Evolutionary conservation across 2,329 filamentous ascomycete genomes (phyloP).

Genomic region (Phyllosticta capitalensis): DNA sequence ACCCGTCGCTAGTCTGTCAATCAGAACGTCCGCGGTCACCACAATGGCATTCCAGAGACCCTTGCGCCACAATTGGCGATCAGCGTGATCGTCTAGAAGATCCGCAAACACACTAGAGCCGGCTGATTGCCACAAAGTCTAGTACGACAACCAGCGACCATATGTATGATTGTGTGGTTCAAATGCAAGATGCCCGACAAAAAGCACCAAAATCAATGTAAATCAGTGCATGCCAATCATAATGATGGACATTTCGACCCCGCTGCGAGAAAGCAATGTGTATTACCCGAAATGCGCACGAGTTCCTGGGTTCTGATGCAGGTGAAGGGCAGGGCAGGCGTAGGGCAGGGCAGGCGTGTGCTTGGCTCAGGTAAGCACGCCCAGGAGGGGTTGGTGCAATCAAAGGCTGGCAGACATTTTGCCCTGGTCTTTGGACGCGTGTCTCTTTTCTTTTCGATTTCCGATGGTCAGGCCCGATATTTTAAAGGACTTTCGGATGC

Average conservation of each 20-base stretch:
- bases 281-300: neutral
- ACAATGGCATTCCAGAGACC: neutral
- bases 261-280: neutral
- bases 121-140: neutral
- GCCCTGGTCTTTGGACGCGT: too few relatives aligned
- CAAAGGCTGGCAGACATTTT: neutral
- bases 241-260: neutral
- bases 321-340: neutral
- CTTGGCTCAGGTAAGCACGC: neutral
- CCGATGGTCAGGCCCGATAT: neutral
- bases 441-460: neutral
- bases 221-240: neutral
- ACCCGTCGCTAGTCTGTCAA: too few relatives aligned
- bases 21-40: neutral
- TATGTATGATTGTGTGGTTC: neutral
- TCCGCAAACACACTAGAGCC: neutral
- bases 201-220: neutral
- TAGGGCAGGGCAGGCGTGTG: neutral
- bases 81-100: neutral
- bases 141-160: neutral
- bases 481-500: neutral
- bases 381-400: neutral
- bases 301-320: neutral
- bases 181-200: neutral
- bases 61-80: neutral